phyloP scores from a whole-genome alignment of 2,329 filamentous ascomycete genomes.

The Chrysoporthe deuterocubensis region DNA sequence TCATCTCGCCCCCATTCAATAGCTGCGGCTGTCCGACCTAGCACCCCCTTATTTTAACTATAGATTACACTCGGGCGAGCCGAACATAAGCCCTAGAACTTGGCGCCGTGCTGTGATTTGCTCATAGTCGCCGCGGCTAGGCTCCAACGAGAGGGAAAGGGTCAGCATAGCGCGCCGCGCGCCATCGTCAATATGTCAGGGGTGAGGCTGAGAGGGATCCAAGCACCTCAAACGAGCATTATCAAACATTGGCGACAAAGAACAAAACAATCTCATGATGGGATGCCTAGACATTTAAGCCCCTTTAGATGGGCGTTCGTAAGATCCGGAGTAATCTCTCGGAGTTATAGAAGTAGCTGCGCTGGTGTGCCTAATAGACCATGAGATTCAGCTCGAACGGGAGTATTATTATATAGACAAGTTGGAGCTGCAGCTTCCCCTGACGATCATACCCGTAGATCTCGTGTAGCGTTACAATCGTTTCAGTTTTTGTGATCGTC shows the following conservation, averaged over 20 bases:
- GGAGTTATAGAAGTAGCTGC: neutral
- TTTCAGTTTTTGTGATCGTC: neutral
- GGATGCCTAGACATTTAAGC: neutral
- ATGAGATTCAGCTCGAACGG: neutral
- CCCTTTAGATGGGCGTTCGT: neutral
- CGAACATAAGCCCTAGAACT: neutral
- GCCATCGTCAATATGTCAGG: neutral
- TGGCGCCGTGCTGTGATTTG: neutral
- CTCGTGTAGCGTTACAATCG: neutral
- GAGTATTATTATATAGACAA: neutral
- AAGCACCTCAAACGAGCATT: neutral
- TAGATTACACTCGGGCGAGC: neutral
- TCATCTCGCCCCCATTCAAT: too few relatives aligned
- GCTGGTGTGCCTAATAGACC: neutral
- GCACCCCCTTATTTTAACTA: neutral
- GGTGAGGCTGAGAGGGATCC: neutral
- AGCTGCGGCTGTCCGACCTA: too few relatives aligned
- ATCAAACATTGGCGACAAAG: neutral
- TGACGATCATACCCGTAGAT: neutral
- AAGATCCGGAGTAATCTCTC: neutral
- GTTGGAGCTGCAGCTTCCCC: neutral
- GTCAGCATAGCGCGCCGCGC: neutral
- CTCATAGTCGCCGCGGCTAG: neutral
- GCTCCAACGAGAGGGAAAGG: neutral
- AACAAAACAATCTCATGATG: too few relatives aligned